These are phyloP conservation scores for Lithohypha guttulata DNA, from an alignment of 2,329 filamentous ascomycete species.

Conservation along the genomic window DNA sequence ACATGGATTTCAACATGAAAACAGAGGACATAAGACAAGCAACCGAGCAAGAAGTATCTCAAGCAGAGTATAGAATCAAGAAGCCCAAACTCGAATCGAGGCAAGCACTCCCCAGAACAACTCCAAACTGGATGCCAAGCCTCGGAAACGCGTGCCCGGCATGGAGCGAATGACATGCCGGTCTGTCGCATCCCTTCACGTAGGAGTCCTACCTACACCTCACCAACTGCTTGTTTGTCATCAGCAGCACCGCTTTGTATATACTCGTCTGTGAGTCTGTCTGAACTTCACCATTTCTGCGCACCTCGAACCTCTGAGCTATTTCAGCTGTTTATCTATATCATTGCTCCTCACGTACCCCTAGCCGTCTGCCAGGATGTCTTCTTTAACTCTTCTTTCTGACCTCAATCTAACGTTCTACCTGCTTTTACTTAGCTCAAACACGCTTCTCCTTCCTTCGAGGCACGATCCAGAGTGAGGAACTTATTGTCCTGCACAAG, in stretches of 20 bases:
- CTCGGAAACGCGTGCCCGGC: too few relatives aligned
- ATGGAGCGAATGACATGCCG: too few relatives aligned
- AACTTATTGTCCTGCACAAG: background rate
- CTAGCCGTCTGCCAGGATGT: conserved; percentile 3
- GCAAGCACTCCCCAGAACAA: too few relatives aligned
- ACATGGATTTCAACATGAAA: too few relatives aligned
- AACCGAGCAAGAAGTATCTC: too few relatives aligned
- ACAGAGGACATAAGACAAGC: too few relatives aligned
- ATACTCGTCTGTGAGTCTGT: conserved; percentile 10
- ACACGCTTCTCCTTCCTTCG: background rate
- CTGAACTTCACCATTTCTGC: conserved; percentile 5
- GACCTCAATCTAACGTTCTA: conserved; percentile 11
- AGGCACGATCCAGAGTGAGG: background rate
- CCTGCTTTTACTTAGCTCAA: conserved; percentile 10
- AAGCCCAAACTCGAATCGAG: too few relatives aligned
- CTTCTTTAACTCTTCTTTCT: conserved; percentile 3
- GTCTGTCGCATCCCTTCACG: too few relatives aligned
- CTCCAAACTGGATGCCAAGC: too few relatives aligned
- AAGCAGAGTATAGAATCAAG: too few relatives aligned
- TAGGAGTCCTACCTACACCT: background rate
- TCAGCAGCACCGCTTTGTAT: conserved; percentile 1
- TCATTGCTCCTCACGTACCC: background rate
- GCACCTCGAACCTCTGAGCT: background rate
- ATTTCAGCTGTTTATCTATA: conserved; percentile 1
- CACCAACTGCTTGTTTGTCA: conserved; percentile 1